A percentile compares a stretch with the other conserved stretches of the same genome.
Evolutionary conservation across 2,329 filamentous ascomycete species (phyloP).

Genomic region (Westerdykella ornata): DNA sequence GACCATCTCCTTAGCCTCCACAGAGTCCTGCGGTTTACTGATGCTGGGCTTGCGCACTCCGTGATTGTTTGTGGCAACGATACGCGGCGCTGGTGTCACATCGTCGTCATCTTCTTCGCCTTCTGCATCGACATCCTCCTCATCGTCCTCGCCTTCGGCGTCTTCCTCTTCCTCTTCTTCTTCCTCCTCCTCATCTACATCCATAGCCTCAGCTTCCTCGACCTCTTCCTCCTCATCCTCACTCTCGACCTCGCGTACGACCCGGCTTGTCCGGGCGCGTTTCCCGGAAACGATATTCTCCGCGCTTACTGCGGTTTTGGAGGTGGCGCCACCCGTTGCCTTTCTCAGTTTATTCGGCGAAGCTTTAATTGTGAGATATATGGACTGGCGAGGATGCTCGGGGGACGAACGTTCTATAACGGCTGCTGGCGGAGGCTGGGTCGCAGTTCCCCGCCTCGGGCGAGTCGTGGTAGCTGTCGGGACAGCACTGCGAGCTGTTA

Average conservation of each 20-base stretch:
- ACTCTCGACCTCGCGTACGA: conserved; percentile 37
- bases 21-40: conserved; percentile 35
- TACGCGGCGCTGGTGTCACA: conserved; percentile 22
- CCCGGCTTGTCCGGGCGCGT: conserved; percentile 36
- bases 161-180: conserved; percentile 25
- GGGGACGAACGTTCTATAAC: conserved; percentile 38
- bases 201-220: conserved; percentile 25
- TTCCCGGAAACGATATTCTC: conserved; percentile 35
- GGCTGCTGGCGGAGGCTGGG: conserved; percentile 30
- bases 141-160: conserved; percentile 34
- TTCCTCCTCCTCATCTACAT: conserved; percentile 27
- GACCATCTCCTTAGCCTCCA: conserved; percentile 47
- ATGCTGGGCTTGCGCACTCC: conserved; percentile 30
- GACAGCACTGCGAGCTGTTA: conserved; percentile 31
- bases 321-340: conserved; percentile 36
- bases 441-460: conserved; percentile 32
- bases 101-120: conserved; percentile 36
- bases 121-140: conserved; percentile 35
- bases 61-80: conserved; percentile 19
- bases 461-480: conserved; percentile 34
- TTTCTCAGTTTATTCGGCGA: conserved; percentile 45
- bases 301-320: conserved; percentile 28
- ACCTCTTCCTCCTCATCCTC: conserved; percentile 38
- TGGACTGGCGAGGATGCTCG: conserved; percentile 40
- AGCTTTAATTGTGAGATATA: conserved; percentile 46